Evolutionary conservation across 371 early-diverging fungal genomes (phyloP).

Genomic region (Syncephalis fuscata): DNA sequence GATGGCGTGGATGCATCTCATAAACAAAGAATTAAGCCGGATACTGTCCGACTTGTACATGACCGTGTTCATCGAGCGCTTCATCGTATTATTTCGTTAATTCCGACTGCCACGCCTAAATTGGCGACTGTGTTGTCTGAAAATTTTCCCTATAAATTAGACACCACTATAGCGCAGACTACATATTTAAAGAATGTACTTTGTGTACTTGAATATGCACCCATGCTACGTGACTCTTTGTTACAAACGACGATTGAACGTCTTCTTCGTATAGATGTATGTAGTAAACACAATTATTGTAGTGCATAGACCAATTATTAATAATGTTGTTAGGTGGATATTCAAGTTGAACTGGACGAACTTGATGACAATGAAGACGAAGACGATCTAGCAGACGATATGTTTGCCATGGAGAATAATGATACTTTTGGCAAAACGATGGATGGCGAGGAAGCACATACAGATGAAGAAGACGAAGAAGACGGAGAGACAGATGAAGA

Average conservation of each 20-base stretch:
- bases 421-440: constrained; percentile 1
- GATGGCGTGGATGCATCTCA: not conserved
- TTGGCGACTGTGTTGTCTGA: constrained; percentile 38
- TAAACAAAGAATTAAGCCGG: not conserved
- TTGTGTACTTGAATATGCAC: constrained; percentile 52
- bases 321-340: constrained; percentile 43
- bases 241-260: constrained; percentile 60
- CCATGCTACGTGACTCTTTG: constrained; percentile 52
- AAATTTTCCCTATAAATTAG: constrained; percentile 60
- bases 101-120: constrained; percentile 59
- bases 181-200: constrained; percentile 62
- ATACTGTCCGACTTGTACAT: constrained; percentile 12
- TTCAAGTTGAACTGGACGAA: constrained; percentile 85
- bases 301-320: not conserved
- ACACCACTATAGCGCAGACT: constrained; percentile 40
- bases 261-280: constrained; percentile 75
- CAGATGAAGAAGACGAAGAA: constrained; percentile 12
- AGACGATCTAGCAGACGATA: constrained; percentile 18
- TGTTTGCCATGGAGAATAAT: constrained; percentile 6
- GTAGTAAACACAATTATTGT: constrained; percentile 2
- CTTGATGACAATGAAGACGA: constrained; percentile 53
- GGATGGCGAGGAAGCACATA: constrained; percentile 11
- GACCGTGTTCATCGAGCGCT: constrained; percentile 51
- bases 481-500: constrained; percentile 12
- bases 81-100: constrained; percentile 42